Percentiles rank a stretch among this genome's conserved stretches.
These are phyloP conservation scores for Erucastrum elatum DNA, from an alignment of 345 rosid species.

Conservation along the genomic window DNA sequence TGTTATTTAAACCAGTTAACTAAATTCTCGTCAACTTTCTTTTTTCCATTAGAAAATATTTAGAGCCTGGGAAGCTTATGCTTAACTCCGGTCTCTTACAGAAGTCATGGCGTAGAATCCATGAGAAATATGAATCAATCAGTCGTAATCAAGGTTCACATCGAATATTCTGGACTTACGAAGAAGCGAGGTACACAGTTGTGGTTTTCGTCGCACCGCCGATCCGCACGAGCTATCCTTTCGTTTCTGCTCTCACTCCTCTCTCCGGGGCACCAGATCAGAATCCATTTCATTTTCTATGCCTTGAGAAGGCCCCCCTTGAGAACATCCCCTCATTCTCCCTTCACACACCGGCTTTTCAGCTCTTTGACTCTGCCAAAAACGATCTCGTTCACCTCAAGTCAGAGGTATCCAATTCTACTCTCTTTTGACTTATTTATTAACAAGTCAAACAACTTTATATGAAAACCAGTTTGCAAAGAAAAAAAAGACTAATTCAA, in stretches of 20 bases:
- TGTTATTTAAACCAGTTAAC: no score
- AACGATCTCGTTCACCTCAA: not conserved
- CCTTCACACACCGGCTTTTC: not conserved
- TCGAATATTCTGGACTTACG: not conserved
- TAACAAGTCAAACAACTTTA: not conserved
- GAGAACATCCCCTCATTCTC: not conserved
- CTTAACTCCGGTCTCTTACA: constrained; percentile 50
- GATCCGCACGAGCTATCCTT: not conserved
- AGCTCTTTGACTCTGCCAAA: not conserved
- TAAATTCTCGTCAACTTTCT: no score
- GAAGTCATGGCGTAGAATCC: constrained; percentile 32
- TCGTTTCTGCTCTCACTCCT: not conserved
- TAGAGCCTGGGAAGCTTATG: constrained; percentile 48
- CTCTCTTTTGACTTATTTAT: not conserved
- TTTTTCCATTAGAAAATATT: not conserved
- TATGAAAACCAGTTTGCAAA: no score
- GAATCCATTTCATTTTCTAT: not conserved
- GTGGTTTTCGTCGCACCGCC: not conserved
- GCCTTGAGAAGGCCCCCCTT: not conserved
- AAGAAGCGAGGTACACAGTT: not conserved
- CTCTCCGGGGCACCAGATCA: not conserved
- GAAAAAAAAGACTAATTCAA: not conserved
- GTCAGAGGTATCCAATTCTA: not conserved
- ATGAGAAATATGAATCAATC: not conserved
- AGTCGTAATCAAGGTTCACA: not conserved